Evolutionary conservation across 2,329 filamentous ascomycete species (phyloP).

Genomic region (Stemphylium lycopersici): DNA sequence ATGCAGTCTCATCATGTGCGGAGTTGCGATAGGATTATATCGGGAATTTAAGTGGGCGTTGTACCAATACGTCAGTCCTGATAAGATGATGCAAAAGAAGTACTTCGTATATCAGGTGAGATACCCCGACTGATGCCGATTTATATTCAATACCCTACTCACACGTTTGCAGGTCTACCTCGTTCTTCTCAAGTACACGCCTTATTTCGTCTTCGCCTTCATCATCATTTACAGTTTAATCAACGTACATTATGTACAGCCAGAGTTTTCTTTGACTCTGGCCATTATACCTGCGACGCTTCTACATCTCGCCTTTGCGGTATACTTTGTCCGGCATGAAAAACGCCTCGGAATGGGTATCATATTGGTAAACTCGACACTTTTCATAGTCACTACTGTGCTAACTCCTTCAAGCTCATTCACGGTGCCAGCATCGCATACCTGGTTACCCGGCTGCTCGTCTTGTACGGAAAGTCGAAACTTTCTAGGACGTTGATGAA

Average conservation of each 20-base stretch:
- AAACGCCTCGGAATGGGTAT: constrained; percentile 13
- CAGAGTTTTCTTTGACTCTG: constrained; percentile 32
- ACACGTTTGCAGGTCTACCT: constrained; percentile 18
- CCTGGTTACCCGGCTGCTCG: constrained; percentile 25
- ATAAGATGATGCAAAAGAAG: constrained; percentile 12
- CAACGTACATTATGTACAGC: constrained; percentile 27
- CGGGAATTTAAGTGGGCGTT: constrained; percentile 27
- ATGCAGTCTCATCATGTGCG: constrained; percentile 9
- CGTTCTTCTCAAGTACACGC: constrained; percentile 25
- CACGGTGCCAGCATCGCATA: constrained; percentile 27
- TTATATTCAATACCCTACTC: neutral
- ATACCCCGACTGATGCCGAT: too few species aligned
- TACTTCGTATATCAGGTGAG: constrained; percentile 24
- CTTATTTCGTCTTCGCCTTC: constrained; percentile 30
- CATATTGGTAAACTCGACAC: constrained; percentile 19
- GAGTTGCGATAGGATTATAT: constrained; percentile 6
- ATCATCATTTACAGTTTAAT: constrained; percentile 29
- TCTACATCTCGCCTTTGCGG: constrained; percentile 19
- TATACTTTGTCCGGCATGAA: constrained; percentile 21
- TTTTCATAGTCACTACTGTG: neutral
- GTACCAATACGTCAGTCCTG: constrained; percentile 25
- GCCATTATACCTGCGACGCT: constrained; percentile 28
- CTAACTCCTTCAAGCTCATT: constrained; percentile 12
- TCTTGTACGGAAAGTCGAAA: constrained; percentile 17
- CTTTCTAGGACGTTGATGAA: constrained; percentile 22